These are phyloP conservation scores for Lepidopterella palustris DNA, from an alignment of 495 filamentous ascomycete species.

Conservation along the genomic window DNA sequence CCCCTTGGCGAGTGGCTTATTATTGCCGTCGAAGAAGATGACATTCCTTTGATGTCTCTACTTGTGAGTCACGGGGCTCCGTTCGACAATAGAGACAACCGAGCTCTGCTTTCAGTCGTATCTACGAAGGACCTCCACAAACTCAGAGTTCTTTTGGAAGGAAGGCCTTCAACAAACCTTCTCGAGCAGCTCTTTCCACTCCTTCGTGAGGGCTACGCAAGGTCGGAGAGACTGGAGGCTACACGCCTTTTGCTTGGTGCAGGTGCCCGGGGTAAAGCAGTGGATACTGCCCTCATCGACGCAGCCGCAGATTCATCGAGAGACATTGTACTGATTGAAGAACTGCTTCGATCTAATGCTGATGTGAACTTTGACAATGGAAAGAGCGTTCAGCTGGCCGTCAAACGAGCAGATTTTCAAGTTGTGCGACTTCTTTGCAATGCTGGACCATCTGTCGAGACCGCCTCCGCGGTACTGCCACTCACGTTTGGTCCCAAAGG, in stretches of 20 bases:
- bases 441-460: slow-evolving; percentile 1
- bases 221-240: slow-evolving; percentile 10
- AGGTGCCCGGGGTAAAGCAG: slow-evolving; percentile 12
- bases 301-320: slow-evolving; percentile 12
- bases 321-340: slow-evolving; percentile 15
- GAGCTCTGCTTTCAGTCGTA: slow-evolving; percentile 8
- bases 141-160: slow-evolving; percentile 7
- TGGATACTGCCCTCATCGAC: slow-evolving; percentile 19
- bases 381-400: slow-evolving; percentile 11
- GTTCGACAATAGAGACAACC: slow-evolving; percentile 1
- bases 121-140: slow-evolving; percentile 10
- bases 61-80: slow-evolving; percentile 16
- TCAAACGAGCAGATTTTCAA: slow-evolving; percentile 10
- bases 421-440: slow-evolving; percentile 11
- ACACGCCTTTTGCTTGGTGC: slow-evolving; percentile 10
- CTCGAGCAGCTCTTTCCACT: slow-evolving; percentile 14
- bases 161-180: background rate
- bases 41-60: slow-evolving; percentile 11
- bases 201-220: slow-evolving; percentile 6
- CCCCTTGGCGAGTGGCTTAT: slow-evolving; percentile 15
- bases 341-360: slow-evolving; percentile 12
- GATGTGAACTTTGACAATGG: slow-evolving; percentile 15
- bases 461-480: slow-evolving; percentile 13
- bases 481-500: slow-evolving; percentile 7
- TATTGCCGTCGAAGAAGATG: slow-evolving; percentile 19